These are phyloP conservation scores for Jackrogersella minutella DNA, from an alignment of 495 filamentous ascomycete genomes.

Conservation along the genomic window DNA sequence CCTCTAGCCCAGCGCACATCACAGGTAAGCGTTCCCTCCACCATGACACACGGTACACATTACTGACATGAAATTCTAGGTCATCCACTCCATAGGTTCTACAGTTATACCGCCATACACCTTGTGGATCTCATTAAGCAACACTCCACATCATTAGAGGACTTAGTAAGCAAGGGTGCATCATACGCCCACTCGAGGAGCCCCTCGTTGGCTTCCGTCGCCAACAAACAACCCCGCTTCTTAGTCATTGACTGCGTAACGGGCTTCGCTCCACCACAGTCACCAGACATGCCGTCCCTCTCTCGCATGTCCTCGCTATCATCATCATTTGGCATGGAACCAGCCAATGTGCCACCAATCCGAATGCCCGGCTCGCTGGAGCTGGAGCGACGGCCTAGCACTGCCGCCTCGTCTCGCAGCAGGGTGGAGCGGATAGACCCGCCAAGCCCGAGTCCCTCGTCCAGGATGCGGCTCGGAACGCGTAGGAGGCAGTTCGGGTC, in stretches of 20 bases:
- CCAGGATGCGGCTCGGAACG: conserved; percentile 59
- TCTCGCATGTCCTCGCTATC: conserved; percentile 46
- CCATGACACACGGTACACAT: neutral
- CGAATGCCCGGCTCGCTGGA: conserved; percentile 30
- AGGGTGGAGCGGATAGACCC: conserved; percentile 44
- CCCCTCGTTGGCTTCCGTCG: conserved; percentile 38
- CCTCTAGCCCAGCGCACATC: conserved; percentile 48
- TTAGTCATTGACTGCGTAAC: conserved; percentile 65
- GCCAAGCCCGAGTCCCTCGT: conserved; percentile 44
- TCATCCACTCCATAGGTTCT: conserved; percentile 72
- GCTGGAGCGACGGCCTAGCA: conserved; percentile 40
- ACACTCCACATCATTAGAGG: conserved; percentile 49
- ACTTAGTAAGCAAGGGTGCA: conserved; percentile 43
- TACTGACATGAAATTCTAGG: conserved; percentile 51
- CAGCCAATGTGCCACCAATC: conserved; percentile 24
- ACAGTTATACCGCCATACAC: conserved; percentile 63
- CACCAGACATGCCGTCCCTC: conserved; percentile 41
- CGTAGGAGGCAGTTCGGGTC: conserved; percentile 61
- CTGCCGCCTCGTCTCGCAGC: conserved; percentile 38
- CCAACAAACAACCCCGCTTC: conserved; percentile 51
- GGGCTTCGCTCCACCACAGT: conserved; percentile 52
- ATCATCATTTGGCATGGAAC: conserved; percentile 42
- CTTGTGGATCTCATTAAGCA: conserved; percentile 60
- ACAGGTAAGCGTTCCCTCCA: conserved; percentile 45
- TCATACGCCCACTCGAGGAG: conserved; percentile 38